Conservation (phyloP, 2,329 filamentous ascomycete species). For the Incumbomyces delicatus region DNA sequence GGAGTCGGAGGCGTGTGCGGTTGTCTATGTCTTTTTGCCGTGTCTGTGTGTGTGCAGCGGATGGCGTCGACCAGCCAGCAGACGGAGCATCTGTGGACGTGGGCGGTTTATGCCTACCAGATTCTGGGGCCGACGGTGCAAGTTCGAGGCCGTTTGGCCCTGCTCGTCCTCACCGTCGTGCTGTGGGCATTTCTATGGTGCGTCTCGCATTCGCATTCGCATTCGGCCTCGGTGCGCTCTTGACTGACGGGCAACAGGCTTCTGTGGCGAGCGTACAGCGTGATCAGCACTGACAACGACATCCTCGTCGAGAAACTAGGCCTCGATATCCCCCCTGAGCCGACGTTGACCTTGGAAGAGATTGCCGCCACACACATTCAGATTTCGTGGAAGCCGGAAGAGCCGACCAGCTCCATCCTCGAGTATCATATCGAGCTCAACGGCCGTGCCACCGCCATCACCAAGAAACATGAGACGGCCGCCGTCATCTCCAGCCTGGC, state of each 20-base stretch:
- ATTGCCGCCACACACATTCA: slow-evolving; percentile 81
- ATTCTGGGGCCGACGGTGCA: slow-evolving; percentile 36
- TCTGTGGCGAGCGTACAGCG: slow-evolving; percentile 74
- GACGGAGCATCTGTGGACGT: slow-evolving; percentile 37
- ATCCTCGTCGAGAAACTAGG: slow-evolving; percentile 84
- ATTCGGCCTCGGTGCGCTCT: slow-evolving; percentile 1
- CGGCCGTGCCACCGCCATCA: slow-evolving; percentile 78
- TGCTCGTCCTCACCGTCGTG: slow-evolving; percentile 38
- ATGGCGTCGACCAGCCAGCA: slow-evolving; percentile 31
- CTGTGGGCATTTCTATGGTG: slow-evolving; percentile 42
- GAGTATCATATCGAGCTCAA: slow-evolving; percentile 92
- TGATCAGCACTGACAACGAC: slow-evolving; percentile 81
- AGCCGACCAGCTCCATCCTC: slow-evolving; percentile 56
- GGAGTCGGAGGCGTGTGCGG: no score
- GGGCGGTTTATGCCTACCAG: slow-evolving; percentile 37
- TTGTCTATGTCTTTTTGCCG: no score
- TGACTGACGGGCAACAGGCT: slow-evolving; percentile 47
- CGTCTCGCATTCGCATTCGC: slow-evolving; percentile 11
- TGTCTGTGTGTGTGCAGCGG: slow-evolving; percentile 8
- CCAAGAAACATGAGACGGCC: slow-evolving; percentile 69
- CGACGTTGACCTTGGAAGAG: slow-evolving; percentile 79
- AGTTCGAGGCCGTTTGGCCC: slow-evolving; percentile 41
- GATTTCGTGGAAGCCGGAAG: slow-evolving; percentile 78
- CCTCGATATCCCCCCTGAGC: slow-evolving; percentile 83
- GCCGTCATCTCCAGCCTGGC: slow-evolving; percentile 82